Evolutionary conservation across 176 grass and related monocot genomes (phyloP), one percentile per base, ranked within the genome.

Genomic region (Zoysia pacifica): DNA sequence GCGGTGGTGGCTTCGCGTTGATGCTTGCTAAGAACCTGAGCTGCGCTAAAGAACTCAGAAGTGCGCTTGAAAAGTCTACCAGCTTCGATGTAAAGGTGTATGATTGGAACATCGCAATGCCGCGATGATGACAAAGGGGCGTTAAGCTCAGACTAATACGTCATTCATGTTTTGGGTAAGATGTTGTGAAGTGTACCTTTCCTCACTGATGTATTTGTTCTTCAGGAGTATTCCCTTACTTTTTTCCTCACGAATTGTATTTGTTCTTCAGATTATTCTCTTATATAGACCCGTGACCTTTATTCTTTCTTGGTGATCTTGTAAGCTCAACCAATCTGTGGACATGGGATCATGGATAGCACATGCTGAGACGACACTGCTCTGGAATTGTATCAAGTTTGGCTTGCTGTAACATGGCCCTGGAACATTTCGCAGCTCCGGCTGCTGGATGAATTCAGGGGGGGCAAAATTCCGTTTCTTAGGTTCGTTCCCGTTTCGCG

Each of bases 1-100:
- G 95, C 15, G 95, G 92, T 0, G 95, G 92, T 18, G 92, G 92
- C 40, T 98, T 98, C 61, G 90, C 90, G 0, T 84, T 98, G 36
- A 70, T 98, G 63, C 92, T 98, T 35, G 88, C 92, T 47, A 98
- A 89, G 90, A 81, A 65, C 50, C 2, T 1, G 0, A 5, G 70
- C 16, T 48, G 48, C 1, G 92, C 92, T 11, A 61, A 62, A 55
- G 70, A 91, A 41, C 90, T 98, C 37, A 76, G 63, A 11, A 20
- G 11, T 1, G 77, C 72, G n/a, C 81, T 94, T 2, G 48, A 81
- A 38, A 66, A 87, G 16, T 85, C 87, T 56, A 5, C 67, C 53
- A 66, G 86, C 66, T 85, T 93, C n/a, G 79, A 65, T 84, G 92
- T 89, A 11, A 87, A 85, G 78, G 90, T 93, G 47, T 98, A 93